A percentile compares a stretch with the other conserved stretches of the same genome.
phyloP scores from a whole-genome alignment of 306 rosid genomes.

The Oemleria cerasiformis region DNA sequence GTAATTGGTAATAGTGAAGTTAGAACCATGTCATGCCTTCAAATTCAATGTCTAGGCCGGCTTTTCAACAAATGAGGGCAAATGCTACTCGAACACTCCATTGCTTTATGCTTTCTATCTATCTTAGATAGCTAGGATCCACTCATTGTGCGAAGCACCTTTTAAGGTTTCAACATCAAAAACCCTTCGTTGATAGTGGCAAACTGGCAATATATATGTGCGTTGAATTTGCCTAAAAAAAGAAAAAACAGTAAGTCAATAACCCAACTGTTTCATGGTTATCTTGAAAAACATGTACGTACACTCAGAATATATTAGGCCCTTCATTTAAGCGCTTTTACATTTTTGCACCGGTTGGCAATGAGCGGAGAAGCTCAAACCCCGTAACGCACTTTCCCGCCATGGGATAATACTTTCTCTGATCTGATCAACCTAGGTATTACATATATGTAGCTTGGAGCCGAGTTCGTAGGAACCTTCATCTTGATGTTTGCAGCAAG shows the following conservation, averaged over 20 bases:
- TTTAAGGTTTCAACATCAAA: background rate
- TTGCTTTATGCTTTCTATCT: background rate
- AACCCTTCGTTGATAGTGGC: background rate
- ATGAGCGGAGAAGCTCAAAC: background rate
- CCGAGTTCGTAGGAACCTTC: conserved; percentile 96
- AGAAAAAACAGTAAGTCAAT: background rate
- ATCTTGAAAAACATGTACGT: too few species aligned
- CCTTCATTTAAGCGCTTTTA: too few species aligned
- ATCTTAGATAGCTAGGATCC: background rate
- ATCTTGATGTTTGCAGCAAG: conserved; percentile 77
- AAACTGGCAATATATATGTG: background rate
- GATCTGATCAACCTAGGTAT: background rate
- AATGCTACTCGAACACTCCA: background rate
- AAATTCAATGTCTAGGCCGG: background rate
- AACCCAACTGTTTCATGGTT: too few species aligned
- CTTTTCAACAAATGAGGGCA: background rate
- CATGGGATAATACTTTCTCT: background rate
- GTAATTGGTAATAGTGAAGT: too few species aligned
- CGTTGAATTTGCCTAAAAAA: background rate
- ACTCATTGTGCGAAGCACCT: conserved; percentile 10
- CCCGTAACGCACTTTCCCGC: background rate
- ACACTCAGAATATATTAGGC: too few species aligned
- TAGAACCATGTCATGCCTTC: background rate
- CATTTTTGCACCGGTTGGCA: background rate
- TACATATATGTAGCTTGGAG: conserved; percentile 56